phyloP scores from a whole-genome alignment of 176 grass and related monocot genomes.

The Thinopyrum elongatum region DNA sequence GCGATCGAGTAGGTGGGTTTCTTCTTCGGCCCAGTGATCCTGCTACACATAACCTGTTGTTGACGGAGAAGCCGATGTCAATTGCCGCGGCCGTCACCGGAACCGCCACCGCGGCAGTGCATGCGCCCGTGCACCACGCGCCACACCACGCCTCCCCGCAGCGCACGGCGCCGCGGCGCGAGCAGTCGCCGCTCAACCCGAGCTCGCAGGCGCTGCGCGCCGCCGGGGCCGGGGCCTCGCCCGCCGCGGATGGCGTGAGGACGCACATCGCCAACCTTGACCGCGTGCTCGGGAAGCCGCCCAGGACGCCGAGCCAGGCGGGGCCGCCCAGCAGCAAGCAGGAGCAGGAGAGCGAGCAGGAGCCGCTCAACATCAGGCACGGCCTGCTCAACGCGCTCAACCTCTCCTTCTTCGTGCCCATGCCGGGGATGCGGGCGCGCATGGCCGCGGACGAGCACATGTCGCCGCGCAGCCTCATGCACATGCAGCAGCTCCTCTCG shows the following conservation, averaged over 20 bases:
- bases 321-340: not conserved
- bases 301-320: not conserved
- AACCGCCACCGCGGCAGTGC: slow-evolving; percentile 28
- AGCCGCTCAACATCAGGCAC: slow-evolving; percentile 41
- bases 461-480: slow-evolving; percentile 83
- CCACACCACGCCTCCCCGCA: slow-evolving; percentile 32
- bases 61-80: slow-evolving; percentile 12
- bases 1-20: not conserved
- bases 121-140: not conserved
- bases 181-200: slow-evolving; percentile 54
- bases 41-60: not conserved
- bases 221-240: not conserved
- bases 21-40: not conserved
- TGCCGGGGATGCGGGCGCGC: slow-evolving; percentile 39
- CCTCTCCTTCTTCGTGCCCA: slow-evolving; percentile 61
- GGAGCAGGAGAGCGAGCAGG: slow-evolving; percentile 2
- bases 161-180: not conserved
- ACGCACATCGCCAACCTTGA: slow-evolving; percentile 74
- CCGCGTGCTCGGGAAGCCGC: slow-evolving; percentile 72
- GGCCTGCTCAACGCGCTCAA: slow-evolving; percentile 56
- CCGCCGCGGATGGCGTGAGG: not conserved
- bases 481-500: slow-evolving; percentile 82
- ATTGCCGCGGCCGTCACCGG: slow-evolving; percentile 35
- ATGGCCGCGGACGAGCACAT: slow-evolving; percentile 61
- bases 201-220: slow-evolving; percentile 36